Evolutionary conservation across 2,329 filamentous ascomycete genomes (phyloP).

Genomic region (Fusarium pseudoanthophilum): DNA sequence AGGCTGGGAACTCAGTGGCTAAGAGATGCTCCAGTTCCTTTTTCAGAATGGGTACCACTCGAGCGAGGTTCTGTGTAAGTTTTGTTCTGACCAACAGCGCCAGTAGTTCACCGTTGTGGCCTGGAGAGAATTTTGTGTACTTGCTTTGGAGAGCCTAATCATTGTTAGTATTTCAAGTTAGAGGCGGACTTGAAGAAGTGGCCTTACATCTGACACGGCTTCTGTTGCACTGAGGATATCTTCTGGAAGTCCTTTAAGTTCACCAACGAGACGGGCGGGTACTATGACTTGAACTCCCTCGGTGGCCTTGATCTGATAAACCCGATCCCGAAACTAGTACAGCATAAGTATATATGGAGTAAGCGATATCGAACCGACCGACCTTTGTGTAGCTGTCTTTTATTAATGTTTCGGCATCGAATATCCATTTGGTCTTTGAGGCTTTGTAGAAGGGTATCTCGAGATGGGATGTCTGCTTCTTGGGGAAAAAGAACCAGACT

Average conservation of each 20-base stretch:
- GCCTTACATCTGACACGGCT: constrained; percentile 58
- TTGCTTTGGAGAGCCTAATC: constrained; percentile 60
- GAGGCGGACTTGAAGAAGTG: neutral
- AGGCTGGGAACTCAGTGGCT: constrained; percentile 60
- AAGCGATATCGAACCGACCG: neutral
- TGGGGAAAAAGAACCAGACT: constrained; percentile 53
- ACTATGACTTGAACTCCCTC: constrained; percentile 61
- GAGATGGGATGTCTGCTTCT: constrained; percentile 47
- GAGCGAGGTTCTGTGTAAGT: constrained; percentile 59
- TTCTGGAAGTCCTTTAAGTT: constrained; percentile 61
- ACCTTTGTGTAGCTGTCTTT: constrained; percentile 63
- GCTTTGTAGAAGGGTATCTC: constrained; percentile 60
- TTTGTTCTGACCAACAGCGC: constrained; percentile 58
- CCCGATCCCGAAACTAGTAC: constrained; percentile 58
- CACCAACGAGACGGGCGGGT: constrained; percentile 56
- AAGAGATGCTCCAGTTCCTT: constrained; percentile 59
- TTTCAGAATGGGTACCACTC: constrained; percentile 58
- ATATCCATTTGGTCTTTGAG: constrained; percentile 61
- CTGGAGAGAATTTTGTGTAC: constrained; percentile 62
- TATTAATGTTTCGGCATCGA: constrained; percentile 59
- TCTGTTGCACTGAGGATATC: constrained; percentile 60
- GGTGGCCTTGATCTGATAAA: constrained; percentile 63
- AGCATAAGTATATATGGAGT: constrained; percentile 29
- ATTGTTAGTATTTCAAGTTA: neutral
- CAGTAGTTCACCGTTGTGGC: constrained; percentile 58